phyloP scores from a whole-genome alignment of 495 filamentous ascomycete species.

The Aspergillus nidulans region DNA sequence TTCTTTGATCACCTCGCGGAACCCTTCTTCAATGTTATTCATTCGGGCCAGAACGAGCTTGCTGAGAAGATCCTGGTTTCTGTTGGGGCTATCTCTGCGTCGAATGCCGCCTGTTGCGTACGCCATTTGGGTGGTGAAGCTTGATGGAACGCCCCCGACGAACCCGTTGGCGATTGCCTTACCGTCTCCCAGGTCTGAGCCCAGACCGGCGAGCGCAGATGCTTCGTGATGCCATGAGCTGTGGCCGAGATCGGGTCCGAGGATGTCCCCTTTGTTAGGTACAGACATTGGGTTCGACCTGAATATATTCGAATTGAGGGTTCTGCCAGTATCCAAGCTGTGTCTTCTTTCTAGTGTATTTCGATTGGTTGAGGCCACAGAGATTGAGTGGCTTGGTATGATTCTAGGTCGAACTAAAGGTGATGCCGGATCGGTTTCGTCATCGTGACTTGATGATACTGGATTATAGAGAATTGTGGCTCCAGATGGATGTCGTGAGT shows the following conservation, averaged over 20 bases:
- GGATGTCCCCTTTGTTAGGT: slow-evolving; percentile 45
- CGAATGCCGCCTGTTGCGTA: slow-evolving; percentile 54
- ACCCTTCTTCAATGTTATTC: slow-evolving; percentile 81
- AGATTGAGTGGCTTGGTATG: slow-evolving; percentile 21
- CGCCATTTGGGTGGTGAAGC: slow-evolving; percentile 74
- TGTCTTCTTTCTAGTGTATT: slow-evolving; percentile 26
- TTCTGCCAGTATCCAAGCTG: slow-evolving; percentile 15
- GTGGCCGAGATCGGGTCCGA: slow-evolving; percentile 21
- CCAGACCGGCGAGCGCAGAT: slow-evolving; percentile 61
- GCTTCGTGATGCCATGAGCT: slow-evolving; percentile 37
- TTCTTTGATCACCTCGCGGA: slow-evolving; percentile 80
- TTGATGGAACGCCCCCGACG: slow-evolving; percentile 60
- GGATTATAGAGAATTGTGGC: slow-evolving; percentile 69
- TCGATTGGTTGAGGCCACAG: slow-evolving; percentile 19
- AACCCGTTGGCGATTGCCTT: slow-evolving; percentile 51
- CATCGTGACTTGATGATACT: slow-evolving; percentile 40
- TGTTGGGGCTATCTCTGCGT: slow-evolving; percentile 30
- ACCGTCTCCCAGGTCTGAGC: slow-evolving; percentile 70
- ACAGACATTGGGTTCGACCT: slow-evolving; percentile 49
- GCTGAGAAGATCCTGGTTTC: slow-evolving; percentile 66
- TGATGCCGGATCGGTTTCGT: slow-evolving; percentile 39
- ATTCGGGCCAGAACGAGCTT: slow-evolving; percentile 86
- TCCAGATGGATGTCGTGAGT: slow-evolving; percentile 62
- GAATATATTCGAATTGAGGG: slow-evolving; percentile 48
- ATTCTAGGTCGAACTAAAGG: slow-evolving; percentile 13